phyloP scores from a whole-genome alignment of 1,284 basidiomycete species.

The Afroboletus lepidellus region DNA sequence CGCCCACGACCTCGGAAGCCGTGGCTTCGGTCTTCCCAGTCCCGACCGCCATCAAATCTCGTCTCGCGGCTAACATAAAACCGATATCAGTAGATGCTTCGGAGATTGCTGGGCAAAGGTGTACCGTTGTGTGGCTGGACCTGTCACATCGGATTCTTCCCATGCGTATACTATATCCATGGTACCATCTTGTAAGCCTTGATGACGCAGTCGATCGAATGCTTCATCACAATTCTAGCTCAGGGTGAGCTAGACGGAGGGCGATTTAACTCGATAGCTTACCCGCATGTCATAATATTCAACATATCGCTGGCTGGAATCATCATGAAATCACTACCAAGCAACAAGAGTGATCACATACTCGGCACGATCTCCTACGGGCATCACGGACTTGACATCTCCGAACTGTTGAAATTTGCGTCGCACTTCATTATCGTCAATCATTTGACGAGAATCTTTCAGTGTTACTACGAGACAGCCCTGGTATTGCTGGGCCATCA shows the following conservation, averaged over 20 bases:
- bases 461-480: slow-evolving; percentile 83
- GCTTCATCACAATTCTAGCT: slow-evolving; percentile 73
- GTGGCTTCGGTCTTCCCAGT: slow-evolving; percentile 48
- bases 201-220: slow-evolving; percentile 75
- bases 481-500: slow-evolving; percentile 54
- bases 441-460: slow-evolving; percentile 65
- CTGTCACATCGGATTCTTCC: slow-evolving; percentile 56
- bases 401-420: slow-evolving; percentile 85
- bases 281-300: slow-evolving; percentile 89
- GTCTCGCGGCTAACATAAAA: slow-evolving; percentile 25
- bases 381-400: slow-evolving; percentile 80
- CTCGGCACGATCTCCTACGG: slow-evolving; percentile 69
- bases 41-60: slow-evolving; percentile 38
- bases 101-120: background rate
- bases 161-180: slow-evolving; percentile 90
- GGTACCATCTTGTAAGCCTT: slow-evolving; percentile 79
- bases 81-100: slow-evolving; percentile 8
- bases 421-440: slow-evolving; percentile 83
- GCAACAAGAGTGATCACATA: slow-evolving; percentile 37
- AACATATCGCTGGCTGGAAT: slow-evolving; percentile 72
- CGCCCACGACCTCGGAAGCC: slow-evolving; percentile 41
- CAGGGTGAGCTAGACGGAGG: slow-evolving; percentile 13
- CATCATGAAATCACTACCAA: slow-evolving; percentile 7
- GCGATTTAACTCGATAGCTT: slow-evolving; percentile 22
- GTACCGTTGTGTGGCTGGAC: slow-evolving; percentile 38